phyloP scores from a whole-genome alignment of 805 yeast genomes.

The Cyberlindnera nakhonratchasimensis region DNA sequence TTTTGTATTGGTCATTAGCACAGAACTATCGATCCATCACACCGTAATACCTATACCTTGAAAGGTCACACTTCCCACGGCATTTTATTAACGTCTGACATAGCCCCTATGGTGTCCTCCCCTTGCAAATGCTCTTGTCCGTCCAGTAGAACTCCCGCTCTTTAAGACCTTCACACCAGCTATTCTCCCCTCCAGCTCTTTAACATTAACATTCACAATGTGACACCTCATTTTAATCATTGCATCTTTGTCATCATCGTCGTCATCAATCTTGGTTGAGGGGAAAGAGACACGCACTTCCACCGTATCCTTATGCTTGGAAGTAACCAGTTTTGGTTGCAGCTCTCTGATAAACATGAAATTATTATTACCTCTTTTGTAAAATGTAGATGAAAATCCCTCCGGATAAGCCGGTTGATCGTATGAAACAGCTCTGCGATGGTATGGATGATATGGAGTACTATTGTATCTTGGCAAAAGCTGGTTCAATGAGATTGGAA shows the following conservation, averaged over 20 bases:
- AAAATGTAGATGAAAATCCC: conserved; percentile 48
- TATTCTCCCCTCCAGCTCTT: conserved; percentile 39
- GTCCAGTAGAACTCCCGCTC: neutral
- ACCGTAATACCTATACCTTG: neutral
- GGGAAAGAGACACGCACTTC: conserved; percentile 41
- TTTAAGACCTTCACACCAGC: conserved; percentile 27
- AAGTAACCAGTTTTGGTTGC: conserved; percentile 43
- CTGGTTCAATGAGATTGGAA: conserved; percentile 11
- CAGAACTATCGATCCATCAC: too few relatives aligned
- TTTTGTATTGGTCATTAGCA: too few relatives aligned
- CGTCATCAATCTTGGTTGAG: conserved; percentile 22
- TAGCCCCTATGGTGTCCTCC: conserved; percentile 4
- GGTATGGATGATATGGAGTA: conserved; percentile 1
- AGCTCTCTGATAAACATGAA: conserved; percentile 50
- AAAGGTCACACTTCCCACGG: too few relatives aligned
- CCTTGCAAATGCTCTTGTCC: neutral
- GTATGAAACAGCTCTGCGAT: conserved; percentile 9
- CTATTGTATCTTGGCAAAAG: neutral
- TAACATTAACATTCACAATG: conserved; percentile 40
- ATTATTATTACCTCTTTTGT: conserved; percentile 44
- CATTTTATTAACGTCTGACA: conserved; percentile 1
- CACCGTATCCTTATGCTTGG: conserved; percentile 35
- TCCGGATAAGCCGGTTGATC: conserved; percentile 37
- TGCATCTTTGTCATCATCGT: conserved; percentile 23
- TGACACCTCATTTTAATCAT: conserved; percentile 35